Evolutionary conservation across 23 red algal genomes (phyloP).

Genomic region (Pyropia haitanensis): DNA sequence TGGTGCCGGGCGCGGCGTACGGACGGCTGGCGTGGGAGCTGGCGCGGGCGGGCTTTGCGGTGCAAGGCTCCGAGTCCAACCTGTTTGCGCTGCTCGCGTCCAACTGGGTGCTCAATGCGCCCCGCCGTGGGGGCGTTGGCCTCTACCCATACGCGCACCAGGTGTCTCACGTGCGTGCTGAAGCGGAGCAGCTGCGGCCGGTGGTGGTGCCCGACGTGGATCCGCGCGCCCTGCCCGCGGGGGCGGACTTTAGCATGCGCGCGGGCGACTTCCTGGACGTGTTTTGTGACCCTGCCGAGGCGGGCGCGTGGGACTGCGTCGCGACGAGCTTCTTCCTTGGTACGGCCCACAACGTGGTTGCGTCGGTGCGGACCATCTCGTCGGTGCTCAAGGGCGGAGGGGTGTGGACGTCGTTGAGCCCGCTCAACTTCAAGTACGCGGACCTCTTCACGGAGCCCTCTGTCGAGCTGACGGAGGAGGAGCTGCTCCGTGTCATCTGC

Average conservation of each 20-base stretch:
- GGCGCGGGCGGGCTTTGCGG: constrained; percentile 52
- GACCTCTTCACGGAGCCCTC: constrained; percentile 9
- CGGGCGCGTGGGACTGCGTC: constrained; percentile 56
- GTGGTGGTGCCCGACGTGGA: constrained; percentile 65
- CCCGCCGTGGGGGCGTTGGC: not conserved
- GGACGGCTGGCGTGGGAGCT: constrained; percentile 76
- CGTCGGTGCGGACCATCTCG: constrained; percentile 26
- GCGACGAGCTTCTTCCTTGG: constrained; percentile 57
- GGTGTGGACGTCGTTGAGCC: constrained; percentile 46
- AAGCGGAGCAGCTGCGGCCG: constrained; percentile 7
- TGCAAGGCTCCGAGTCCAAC: constrained; percentile 58
- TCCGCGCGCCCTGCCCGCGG: constrained; percentile 37
- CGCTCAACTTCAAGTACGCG: constrained; percentile 34
- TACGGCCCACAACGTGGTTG: constrained; percentile 34
- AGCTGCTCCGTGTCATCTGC: constrained; percentile 41
- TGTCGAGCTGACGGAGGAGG: constrained; percentile 35
- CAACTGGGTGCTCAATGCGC: constrained; percentile 49
- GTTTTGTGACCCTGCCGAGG: constrained; percentile 33
- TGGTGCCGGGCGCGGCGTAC: constrained; percentile 61
- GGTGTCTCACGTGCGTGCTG: constrained; percentile 33
- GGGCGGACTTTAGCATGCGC: constrained; percentile 53
- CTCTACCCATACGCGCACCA: constrained; percentile 73
- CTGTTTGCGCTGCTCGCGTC: constrained; percentile 46
- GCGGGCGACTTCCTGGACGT: constrained; percentile 70
- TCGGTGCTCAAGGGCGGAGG: constrained; percentile 59